These are phyloP conservation scores for Pythium volutum DNA, from an alignment of 352 stramenopile species.

Conservation along the genomic window DNA sequence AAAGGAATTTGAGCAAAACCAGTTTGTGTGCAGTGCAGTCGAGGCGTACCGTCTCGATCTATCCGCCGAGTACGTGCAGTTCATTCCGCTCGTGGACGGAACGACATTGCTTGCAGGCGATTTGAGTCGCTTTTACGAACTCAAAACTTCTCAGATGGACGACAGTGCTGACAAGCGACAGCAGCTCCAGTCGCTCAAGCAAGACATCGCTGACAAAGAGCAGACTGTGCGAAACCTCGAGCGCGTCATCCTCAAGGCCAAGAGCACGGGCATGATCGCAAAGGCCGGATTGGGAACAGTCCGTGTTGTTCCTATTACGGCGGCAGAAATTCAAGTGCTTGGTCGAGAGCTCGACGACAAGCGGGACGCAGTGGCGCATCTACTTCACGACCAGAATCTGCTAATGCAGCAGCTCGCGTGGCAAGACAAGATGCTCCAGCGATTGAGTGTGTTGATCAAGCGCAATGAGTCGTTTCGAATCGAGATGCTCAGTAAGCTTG, in stretches of 20 bases:
- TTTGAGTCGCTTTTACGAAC: constrained; percentile 53
- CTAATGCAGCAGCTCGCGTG: constrained; percentile 41
- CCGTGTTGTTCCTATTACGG: constrained; percentile 55
- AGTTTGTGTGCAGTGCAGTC: constrained; percentile 57
- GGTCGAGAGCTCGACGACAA: constrained; percentile 40
- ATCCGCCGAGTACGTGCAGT: constrained; percentile 34
- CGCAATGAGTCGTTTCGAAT: constrained; percentile 59
- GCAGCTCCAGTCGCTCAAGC: constrained; percentile 30
- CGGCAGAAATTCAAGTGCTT: constrained; percentile 41
- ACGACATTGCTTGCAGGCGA: constrained; percentile 40
- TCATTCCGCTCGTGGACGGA: constrained; percentile 33
- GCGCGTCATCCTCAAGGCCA: constrained; percentile 58
- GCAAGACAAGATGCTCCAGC: constrained; percentile 68
- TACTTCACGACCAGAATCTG: constrained; percentile 41
- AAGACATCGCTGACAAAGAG: constrained; percentile 33
- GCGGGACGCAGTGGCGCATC: constrained; percentile 38
- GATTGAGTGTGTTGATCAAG: constrained; percentile 63
- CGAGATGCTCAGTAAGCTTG: constrained; percentile 43
- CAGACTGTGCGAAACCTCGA: constrained; percentile 54
- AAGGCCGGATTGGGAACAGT: constrained; percentile 68
- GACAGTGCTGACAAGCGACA: constrained; percentile 36
- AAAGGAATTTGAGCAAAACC: constrained; percentile 57
- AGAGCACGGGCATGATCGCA: constrained; percentile 65
- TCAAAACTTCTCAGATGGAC: constrained; percentile 49
- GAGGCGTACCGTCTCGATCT: constrained; percentile 59